Evolutionary conservation across 192 early-diverging fungal genomes (phyloP).

Genomic region (Coemansia sp.): DNA sequence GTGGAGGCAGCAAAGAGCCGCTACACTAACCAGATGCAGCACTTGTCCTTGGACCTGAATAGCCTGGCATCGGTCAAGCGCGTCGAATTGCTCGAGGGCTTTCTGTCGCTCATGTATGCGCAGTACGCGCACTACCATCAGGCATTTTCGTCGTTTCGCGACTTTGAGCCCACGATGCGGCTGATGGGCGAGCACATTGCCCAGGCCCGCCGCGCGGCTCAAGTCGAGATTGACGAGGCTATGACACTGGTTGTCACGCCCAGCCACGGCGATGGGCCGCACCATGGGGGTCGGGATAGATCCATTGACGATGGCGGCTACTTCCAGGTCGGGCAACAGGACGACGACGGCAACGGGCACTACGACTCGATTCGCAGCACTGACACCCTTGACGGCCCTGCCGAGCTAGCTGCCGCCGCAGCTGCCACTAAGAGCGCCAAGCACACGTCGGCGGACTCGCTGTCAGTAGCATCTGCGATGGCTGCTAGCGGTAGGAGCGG

Average conservation of each 20-base stretch:
- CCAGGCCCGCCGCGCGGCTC: slow-evolving; percentile 12
- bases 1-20: slow-evolving; percentile 63
- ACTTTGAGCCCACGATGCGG: slow-evolving; percentile 83
- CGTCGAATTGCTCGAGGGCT: slow-evolving; percentile 65
- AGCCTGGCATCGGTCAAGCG: slow-evolving; percentile 73
- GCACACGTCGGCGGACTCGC: background rate
- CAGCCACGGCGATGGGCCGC: background rate
- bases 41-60: slow-evolving; percentile 73
- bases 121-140: slow-evolving; percentile 85
- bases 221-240: slow-evolving; percentile 18
- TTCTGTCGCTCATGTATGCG: slow-evolving; percentile 76
- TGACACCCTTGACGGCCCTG: slow-evolving; percentile 22
- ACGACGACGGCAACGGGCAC: slow-evolving; percentile 15
- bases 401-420: slow-evolving; percentile 10
- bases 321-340: slow-evolving; percentile 47
- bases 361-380: slow-evolving; percentile 12
- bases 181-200: slow-evolving; percentile 57
- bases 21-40: slow-evolving; percentile 65
- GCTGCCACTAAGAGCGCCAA: slow-evolving; percentile 1
- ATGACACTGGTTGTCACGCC: slow-evolving; percentile 19
- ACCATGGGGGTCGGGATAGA: background rate
- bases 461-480: background rate
- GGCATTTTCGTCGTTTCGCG: slow-evolving; percentile 76
- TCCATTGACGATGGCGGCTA: slow-evolving; percentile 24
- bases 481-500: background rate